These are phyloP conservation scores for Scheffersomyces parashehatae DNA, from an alignment of 1,139 yeast genomes.

Conservation along the genomic window DNA sequence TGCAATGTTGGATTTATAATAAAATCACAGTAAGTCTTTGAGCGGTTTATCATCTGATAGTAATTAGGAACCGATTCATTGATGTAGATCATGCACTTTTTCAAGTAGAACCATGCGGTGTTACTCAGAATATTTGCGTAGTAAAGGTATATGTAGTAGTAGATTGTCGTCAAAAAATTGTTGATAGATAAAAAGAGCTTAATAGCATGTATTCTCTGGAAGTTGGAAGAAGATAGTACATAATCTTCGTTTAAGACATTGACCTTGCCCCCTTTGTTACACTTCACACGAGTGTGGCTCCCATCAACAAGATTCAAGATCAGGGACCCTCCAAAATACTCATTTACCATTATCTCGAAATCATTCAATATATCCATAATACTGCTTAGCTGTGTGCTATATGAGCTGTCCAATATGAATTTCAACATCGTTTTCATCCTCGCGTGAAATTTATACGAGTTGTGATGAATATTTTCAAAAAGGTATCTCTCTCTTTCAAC, in stretches of 20 bases:
- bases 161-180: slow-evolving; percentile 32
- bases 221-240: not conserved
- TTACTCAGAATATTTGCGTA: slow-evolving; percentile 30
- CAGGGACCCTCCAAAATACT: slow-evolving; percentile 2
- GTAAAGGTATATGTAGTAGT: slow-evolving; percentile 39
- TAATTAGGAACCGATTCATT: slow-evolving; percentile 40
- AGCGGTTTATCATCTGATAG: slow-evolving; percentile 30
- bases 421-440: slow-evolving; percentile 1
- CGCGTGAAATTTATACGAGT: not conserved
- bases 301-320: not conserved
- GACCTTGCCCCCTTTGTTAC: not conserved
- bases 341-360: slow-evolving; percentile 6
- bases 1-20: slow-evolving; percentile 43
- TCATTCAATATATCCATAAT: slow-evolving; percentile 8
- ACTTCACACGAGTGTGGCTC: not conserved
- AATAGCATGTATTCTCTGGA: slow-evolving; percentile 6
- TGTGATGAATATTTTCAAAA: not conserved
- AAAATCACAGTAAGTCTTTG: slow-evolving; percentile 38
- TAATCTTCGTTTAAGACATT: not conserved
- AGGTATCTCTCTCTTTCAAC: slow-evolving; percentile 1
- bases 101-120: slow-evolving; percentile 33
- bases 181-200: slow-evolving; percentile 32
- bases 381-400: slow-evolving; percentile 2
- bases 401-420: slow-evolving; percentile 1
- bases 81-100: slow-evolving; percentile 30